Percentiles rank a stretch among this genome's conserved stretches.
phyloP scores from a whole-genome alignment of 2,329 filamentous ascomycete species.

The Bipolaris bicolor region DNA sequence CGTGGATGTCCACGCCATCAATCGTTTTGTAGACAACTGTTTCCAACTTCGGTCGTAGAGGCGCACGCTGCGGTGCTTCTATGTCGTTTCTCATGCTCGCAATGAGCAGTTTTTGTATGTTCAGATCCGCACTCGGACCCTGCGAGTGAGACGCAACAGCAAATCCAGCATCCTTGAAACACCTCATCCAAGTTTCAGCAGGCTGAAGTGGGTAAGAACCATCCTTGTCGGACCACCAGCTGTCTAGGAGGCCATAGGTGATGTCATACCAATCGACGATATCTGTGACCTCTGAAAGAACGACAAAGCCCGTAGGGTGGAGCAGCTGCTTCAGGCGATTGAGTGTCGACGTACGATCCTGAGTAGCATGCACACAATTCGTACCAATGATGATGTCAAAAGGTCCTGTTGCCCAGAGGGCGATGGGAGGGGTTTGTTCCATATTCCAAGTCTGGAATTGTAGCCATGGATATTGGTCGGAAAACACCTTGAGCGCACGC shows the following conservation, averaged over 20 bases:
- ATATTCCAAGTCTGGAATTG: constrained; percentile 40
- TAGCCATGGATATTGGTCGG: constrained; percentile 37
- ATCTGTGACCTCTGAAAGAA: constrained; percentile 22
- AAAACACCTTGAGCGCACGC: constrained; percentile 30
- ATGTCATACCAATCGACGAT: constrained; percentile 27
- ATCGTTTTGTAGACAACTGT: constrained; percentile 19
- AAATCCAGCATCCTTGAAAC: constrained; percentile 3
- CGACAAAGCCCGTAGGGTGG: constrained; percentile 11
- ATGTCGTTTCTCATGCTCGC: constrained; percentile 1
- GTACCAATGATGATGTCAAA: constrained; percentile 22
- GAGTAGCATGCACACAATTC: constrained; percentile 30
- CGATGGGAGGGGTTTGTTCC: constrained; percentile 8
- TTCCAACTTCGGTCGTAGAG: background rate
- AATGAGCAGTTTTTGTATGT: constrained; percentile 7
- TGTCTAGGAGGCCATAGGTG: constrained; percentile 25
- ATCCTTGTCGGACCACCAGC: constrained; percentile 27
- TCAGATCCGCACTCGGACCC: background rate
- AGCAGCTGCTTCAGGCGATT: constrained; percentile 12
- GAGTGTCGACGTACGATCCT: constrained; percentile 3
- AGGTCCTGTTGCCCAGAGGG: background rate
- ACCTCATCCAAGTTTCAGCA: constrained; percentile 6
- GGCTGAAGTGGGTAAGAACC: constrained; percentile 14
- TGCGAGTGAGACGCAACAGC: constrained; percentile 4
- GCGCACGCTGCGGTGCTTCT: background rate
- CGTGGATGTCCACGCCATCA: constrained; percentile 20